Conservation (phyloP, 257 asterid species). For the Solanum chiquidenum region DNA sequence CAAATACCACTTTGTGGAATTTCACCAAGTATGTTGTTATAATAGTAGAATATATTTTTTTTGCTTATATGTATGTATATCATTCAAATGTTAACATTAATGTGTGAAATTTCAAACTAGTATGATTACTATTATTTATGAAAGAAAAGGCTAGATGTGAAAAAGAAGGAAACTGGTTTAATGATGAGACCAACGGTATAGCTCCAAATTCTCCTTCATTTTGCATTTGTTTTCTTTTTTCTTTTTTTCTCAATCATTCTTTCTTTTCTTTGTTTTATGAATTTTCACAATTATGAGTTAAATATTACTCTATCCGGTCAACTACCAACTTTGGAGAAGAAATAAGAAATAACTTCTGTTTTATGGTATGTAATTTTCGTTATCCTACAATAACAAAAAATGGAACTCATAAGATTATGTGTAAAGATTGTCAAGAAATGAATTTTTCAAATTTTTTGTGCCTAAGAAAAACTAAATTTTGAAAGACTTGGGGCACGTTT, state of each 20-base stretch:
- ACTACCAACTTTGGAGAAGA: neutral
- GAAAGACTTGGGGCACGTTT: neutral
- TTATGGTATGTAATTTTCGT: neutral
- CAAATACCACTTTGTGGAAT: no score
- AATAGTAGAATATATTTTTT: no score
- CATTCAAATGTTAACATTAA: neutral
- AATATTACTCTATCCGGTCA: neutral
- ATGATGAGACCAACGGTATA: neutral
- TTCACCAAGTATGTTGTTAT: no score
- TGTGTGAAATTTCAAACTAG: neutral
- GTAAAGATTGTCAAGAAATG: neutral
- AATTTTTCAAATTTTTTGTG: neutral
- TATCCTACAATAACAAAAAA: neutral
- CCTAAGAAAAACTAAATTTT: neutral
- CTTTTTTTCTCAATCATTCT: neutral
- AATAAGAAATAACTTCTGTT: neutral
- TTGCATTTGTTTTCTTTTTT: neutral
- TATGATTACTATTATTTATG: neutral
- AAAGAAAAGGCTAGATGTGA: neutral
- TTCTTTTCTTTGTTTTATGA: neutral
- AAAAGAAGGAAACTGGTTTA: neutral
- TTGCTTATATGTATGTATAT: no score
- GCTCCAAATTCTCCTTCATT: neutral
- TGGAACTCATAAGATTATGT: neutral
- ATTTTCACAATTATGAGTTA: neutral